phyloP scores from a whole-genome alignment of 2,329 filamentous ascomycete species.

The Metarhizium humberi region DNA sequence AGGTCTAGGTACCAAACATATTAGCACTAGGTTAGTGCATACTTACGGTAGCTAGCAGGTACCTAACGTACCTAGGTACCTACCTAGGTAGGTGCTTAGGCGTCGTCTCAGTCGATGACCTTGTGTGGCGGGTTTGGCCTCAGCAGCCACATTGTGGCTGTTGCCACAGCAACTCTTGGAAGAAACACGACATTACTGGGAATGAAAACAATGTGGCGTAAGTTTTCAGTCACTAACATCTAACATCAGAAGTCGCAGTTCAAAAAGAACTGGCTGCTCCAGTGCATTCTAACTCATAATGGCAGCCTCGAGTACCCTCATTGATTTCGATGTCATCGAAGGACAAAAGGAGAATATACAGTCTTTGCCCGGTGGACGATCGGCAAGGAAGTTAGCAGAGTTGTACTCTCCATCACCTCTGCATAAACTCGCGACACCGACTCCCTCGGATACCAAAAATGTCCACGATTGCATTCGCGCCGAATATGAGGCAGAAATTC shows the following conservation, averaged over 20 bases:
- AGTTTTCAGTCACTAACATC: background rate
- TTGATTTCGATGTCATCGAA: slow-evolving; percentile 88
- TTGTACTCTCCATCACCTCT: slow-evolving; percentile 62
- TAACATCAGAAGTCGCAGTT: background rate
- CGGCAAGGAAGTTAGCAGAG: slow-evolving; percentile 78
- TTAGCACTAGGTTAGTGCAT: no score
- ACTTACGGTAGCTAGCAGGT: no score
- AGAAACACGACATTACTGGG: background rate
- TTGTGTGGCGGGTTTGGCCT: background rate
- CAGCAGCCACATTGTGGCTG: slow-evolving; percentile 4
- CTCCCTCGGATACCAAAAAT: slow-evolving; percentile 63
- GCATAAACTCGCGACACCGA: slow-evolving; percentile 50
- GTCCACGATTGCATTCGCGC: slow-evolving; percentile 71
- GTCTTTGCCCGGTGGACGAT: slow-evolving; percentile 76
- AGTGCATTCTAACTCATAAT: slow-evolving; percentile 28
- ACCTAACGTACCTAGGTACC: no score
- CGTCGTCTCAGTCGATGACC: no score
- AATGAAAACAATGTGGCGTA: slow-evolving; percentile 4
- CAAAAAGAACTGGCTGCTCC: slow-evolving; percentile 4
- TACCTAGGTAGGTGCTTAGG: no score
- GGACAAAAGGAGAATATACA: slow-evolving; percentile 98
- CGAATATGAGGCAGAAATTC: slow-evolving; percentile 79
- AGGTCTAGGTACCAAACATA: no score
- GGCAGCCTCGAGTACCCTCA: slow-evolving; percentile 42
- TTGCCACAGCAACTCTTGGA: slow-evolving; percentile 9